Evolutionary conservation across 805 yeast species (phyloP), one percentile per base, ranked within the genome.

Genomic region (Kuraishia piskuri): DNA sequence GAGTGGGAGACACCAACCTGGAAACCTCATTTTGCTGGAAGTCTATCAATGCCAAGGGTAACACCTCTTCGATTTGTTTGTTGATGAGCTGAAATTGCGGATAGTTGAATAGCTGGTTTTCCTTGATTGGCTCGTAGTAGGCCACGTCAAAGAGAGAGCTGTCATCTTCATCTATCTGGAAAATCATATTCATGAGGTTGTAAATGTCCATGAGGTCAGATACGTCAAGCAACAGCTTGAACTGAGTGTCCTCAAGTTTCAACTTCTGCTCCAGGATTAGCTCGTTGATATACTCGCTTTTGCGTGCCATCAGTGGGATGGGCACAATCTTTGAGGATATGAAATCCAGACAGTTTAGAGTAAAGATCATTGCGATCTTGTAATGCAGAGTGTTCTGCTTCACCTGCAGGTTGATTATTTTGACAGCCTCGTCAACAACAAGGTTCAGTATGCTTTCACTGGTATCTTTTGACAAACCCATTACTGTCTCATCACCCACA

Each of bases 121-220:
- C 90, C 2, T 68, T 67, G 19, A 85, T 75, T 1, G 91, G 86
- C 54, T 80, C 71, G 64, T 87, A 88, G 62, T 86, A 74, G 22
- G 80, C 76, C 26, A 79, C 80, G 52, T 86, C 84, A 56, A 79
- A 79, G 52, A 72, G 70, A 31, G 40, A 31, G 14, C 40, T 31
- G 24, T 82, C 81, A 52, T 82, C 87, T 52, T 72, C 75, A 22
- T 69, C 75, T 20, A 84, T 66, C 14, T 87, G 85, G 65, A 80
- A 83, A n/a, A 87, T 83, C 86, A 86, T 82, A 60, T 84, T 83
- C 54, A 85, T 72, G 50, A 86, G 66, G 61, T 84, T 86, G 63
- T 75, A 80, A 58, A 78, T 81, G 53, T 84, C 79, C n/a, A 70
- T 71, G 31, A 86, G 65, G 0, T 79, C 79, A 22, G 88, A 78